These are phyloP conservation scores for Jimgerdemannia lactiflua DNA, from an alignment of 192 early-diverging fungal species.

Conservation along the genomic window DNA sequence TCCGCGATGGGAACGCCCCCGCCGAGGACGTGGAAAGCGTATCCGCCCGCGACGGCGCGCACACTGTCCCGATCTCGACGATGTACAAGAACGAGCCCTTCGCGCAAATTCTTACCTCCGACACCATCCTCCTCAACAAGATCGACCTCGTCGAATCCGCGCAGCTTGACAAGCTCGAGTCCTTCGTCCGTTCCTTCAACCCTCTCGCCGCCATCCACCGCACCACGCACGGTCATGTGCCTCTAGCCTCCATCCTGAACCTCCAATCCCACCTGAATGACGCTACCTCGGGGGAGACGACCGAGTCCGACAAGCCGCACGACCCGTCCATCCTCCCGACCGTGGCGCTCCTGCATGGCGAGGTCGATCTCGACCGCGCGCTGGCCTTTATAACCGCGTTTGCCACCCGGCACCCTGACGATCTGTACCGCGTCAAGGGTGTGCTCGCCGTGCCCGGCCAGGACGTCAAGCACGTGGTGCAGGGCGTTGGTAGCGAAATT, in stretches of 20 bases:
- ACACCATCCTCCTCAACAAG: conserved; percentile 15
- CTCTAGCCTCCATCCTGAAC: not conserved
- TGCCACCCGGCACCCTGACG: not conserved
- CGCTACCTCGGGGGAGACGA: not conserved
- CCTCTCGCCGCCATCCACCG: conserved; percentile 1
- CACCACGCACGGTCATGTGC: conserved; percentile 4
- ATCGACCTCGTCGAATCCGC: conserved; percentile 2
- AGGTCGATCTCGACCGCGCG: conserved; percentile 6
- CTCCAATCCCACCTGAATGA: not conserved
- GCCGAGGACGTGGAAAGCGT: not conserved
- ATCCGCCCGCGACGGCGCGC: not conserved
- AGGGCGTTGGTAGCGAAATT: conserved; percentile 5
- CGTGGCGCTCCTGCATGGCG: conserved; percentile 1
- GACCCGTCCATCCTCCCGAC: conserved; percentile 12
- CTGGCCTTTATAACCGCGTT: not conserved
- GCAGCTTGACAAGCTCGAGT: conserved; percentile 1
- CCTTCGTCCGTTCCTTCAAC: conserved; percentile 6
- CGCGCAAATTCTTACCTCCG: conserved; percentile 8
- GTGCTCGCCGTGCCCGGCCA: conserved; percentile 1
- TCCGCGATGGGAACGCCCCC: not conserved
- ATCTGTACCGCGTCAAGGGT: conserved; percentile 7
- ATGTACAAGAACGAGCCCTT: conserved; percentile 10
- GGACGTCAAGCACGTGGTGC: conserved; percentile 8
- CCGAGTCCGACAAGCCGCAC: conserved; percentile 9
- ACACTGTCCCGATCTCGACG: not conserved